A percentile compares a stretch with the other conserved stretches of the same genome.
phyloP scores from a whole-genome alignment of 129 eudicot genomes.

The Centaurea solstitialis region DNA sequence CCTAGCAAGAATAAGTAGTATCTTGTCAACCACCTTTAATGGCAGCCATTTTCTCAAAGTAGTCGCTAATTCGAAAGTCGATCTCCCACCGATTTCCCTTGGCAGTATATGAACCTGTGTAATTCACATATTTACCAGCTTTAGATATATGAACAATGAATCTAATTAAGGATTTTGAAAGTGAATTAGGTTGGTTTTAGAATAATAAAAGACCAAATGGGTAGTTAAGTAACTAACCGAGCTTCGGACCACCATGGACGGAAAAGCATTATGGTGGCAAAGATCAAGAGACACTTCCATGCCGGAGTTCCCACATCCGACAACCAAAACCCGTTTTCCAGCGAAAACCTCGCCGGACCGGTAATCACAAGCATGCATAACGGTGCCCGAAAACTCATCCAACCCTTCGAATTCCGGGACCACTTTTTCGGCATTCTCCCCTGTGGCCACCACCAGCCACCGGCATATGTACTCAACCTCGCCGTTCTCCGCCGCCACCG shows the following conservation, averaged over 20 bases:
- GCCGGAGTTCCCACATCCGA: conserved; percentile 98
- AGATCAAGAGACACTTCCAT: conserved; percentile 98
- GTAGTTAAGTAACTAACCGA: conserved; percentile 71
- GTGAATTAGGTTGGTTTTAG: neutral
- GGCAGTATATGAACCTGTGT: conserved; percentile 91
- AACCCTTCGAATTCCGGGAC: conserved; percentile 84
- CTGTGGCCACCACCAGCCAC: conserved; percentile 98
- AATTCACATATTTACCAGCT: conserved; percentile 10
- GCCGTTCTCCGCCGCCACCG: conserved; percentile 6
- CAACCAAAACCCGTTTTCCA: conserved; percentile 70
- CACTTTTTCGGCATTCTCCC: conserved; percentile 89
- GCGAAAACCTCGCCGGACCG: conserved; percentile 66
- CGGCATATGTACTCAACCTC: conserved; percentile 81
- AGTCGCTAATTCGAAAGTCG: conserved; percentile 78
- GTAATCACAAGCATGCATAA: conserved; percentile 91
- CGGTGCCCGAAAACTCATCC: conserved; percentile 62
- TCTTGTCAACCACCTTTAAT: conserved; percentile 61
- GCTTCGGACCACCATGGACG: conserved; percentile 89
- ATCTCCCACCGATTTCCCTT: conserved; percentile 75
- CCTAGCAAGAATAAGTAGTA: conserved; percentile 53
- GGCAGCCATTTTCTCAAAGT: conserved; percentile 72
- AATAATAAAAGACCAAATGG: neutral
- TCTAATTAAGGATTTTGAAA: too few relatives aligned
- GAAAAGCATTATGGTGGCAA: conserved; percentile 73
- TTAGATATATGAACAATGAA: neutral